phyloP scores from a whole-genome alignment of 352 stramenopile species.

The Globisporangium viniferum region DNA sequence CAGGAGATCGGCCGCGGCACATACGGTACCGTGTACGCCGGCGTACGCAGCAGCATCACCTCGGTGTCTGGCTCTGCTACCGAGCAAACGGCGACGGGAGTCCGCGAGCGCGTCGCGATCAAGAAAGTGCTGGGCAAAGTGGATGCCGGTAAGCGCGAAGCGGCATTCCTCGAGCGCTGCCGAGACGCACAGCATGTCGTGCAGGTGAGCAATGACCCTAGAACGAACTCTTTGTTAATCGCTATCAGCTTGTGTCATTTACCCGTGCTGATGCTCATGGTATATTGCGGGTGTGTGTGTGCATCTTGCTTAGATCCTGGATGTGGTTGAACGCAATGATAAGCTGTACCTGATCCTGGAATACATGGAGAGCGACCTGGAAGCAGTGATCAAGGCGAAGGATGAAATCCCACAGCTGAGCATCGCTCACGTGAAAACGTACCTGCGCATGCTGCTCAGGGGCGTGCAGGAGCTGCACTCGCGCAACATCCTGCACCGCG shows the following conservation, averaged over 20 bases:
- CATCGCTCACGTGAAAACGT: conserved; percentile 58
- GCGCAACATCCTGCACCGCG: conserved; percentile 62
- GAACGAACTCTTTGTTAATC: not conserved
- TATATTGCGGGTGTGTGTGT: too few relatives aligned
- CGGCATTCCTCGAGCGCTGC: conserved; percentile 47
- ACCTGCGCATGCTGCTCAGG: conserved; percentile 62
- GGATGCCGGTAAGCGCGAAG: conserved; percentile 41
- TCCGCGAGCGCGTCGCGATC: conserved; percentile 46
- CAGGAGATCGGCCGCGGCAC: conserved; percentile 78
- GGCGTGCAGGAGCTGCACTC: conserved; percentile 61
- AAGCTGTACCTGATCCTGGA: conserved; percentile 76
- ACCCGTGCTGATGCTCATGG: too few relatives aligned
- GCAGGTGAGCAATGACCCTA: conserved; percentile 28
- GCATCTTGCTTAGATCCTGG: conserved; percentile 33
- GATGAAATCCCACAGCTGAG: conserved; percentile 34
- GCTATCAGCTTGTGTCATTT: not conserved
- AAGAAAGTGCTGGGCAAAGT: conserved; percentile 67
- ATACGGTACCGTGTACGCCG: conserved; percentile 75
- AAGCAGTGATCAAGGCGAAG: conserved; percentile 48
- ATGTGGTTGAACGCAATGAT: conserved; percentile 51
- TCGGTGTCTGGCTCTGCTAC: not conserved
- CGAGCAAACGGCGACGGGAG: not conserved
- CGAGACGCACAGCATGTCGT: conserved; percentile 46
- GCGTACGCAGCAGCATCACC: conserved; percentile 28
- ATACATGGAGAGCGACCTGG: conserved; percentile 78